These are phyloP conservation scores for Salmacisia buchloeana DNA, from an alignment of 1,284 basidiomycete species.

Conservation along the genomic window DNA sequence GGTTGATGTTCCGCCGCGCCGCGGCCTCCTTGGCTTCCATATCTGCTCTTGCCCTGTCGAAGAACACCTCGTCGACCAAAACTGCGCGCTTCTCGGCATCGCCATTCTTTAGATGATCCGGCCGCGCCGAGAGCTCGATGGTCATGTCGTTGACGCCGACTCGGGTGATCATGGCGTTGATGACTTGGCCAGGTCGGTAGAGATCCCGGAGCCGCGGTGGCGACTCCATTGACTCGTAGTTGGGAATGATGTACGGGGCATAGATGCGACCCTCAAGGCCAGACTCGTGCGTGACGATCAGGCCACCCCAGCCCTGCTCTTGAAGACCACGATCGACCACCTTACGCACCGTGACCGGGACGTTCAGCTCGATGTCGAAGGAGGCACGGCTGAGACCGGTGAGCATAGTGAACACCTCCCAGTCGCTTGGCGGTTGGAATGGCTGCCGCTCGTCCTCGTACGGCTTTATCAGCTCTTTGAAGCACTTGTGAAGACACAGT, in stretches of 20 bases:
- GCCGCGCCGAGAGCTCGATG: conserved; percentile 72
- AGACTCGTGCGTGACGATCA: conserved; percentile 75
- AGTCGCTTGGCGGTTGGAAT: conserved; percentile 65
- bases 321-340: conserved; percentile 52
- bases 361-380: conserved; percentile 70
- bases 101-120: conserved; percentile 64
- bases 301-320: conserved; percentile 13
- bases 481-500: conserved; percentile 67
- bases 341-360: conserved; percentile 69
- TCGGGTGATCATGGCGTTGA: conserved; percentile 74
- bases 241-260: conserved; percentile 32
- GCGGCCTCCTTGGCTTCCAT: conserved; percentile 65
- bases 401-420: conserved; percentile 89
- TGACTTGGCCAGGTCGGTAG: conserved; percentile 61
- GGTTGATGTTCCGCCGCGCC: conserved; percentile 77
- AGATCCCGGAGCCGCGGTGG: conserved; percentile 27
- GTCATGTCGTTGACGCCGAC: conserved; percentile 64
- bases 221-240: neutral
- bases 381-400: conserved; percentile 84
- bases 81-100: conserved; percentile 64
- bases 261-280: conserved; percentile 60
- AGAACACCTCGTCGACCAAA: conserved; percentile 61
- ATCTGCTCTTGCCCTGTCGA: conserved; percentile 64
- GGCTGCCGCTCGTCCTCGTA: conserved; percentile 71
- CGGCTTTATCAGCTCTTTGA: conserved; percentile 77